Evolutionary conservation across 371 early-diverging fungal species (phyloP).

Genomic region (Actinomucor elegans): DNA sequence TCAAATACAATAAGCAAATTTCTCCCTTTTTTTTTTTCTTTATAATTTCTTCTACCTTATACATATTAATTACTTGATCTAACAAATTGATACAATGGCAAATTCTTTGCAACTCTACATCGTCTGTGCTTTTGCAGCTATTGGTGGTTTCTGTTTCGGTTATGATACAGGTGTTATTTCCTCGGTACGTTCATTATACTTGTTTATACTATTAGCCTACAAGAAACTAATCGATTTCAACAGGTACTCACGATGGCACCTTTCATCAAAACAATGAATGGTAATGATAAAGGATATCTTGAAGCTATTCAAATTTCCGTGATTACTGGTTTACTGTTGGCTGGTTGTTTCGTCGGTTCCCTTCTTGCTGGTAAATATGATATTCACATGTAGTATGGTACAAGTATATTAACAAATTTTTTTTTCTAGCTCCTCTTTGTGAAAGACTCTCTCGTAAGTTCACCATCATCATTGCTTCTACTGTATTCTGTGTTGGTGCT

Average conservation of each 20-base stretch:
- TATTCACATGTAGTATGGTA: too few species aligned
- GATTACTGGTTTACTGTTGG: constrained; percentile 44
- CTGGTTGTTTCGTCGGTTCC: constrained; percentile 54
- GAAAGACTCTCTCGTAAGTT: constrained; percentile 44
- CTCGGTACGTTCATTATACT: constrained; percentile 23
- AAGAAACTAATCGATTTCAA: not conserved
- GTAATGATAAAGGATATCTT: constrained; percentile 17
- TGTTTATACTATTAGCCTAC: not conserved
- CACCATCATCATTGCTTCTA: constrained; percentile 35
- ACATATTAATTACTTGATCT: constrained; percentile 5
- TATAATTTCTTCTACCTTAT: not conserved
- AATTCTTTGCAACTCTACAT: constrained; percentile 27
- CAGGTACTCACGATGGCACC: constrained; percentile 45
- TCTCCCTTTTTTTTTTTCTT: constrained; percentile 7
- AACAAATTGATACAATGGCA: constrained; percentile 13
- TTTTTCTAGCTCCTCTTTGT: constrained; percentile 27
- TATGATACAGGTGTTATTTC: constrained; percentile 57
- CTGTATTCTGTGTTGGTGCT: constrained; percentile 42
- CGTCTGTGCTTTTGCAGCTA: constrained; percentile 42
- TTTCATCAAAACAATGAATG: constrained; percentile 43
- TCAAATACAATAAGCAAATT: not conserved
- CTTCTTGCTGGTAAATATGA: constrained; percentile 41
- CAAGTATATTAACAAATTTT: not conserved
- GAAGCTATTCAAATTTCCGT: constrained; percentile 45
- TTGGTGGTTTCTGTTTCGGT: constrained; percentile 56